These are phyloP conservation scores for Podospora pseudocomata DNA, from an alignment of 495 filamentous ascomycete species.

Conservation along the genomic window DNA sequence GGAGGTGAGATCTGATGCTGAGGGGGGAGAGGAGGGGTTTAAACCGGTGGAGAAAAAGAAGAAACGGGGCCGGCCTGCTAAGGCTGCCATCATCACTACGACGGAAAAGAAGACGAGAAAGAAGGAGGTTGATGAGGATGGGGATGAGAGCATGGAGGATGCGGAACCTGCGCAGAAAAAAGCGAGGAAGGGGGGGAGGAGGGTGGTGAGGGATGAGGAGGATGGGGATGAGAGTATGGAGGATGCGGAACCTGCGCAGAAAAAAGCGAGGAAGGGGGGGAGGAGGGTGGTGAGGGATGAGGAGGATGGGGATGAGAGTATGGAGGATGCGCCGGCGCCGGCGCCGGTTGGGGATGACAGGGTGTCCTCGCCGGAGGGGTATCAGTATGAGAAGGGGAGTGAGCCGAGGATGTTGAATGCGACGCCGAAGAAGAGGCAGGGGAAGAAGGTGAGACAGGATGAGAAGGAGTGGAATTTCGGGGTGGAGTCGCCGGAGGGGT, in stretches of 20 bases:
- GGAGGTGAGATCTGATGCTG: background rate
- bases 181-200: constrained; percentile 36
- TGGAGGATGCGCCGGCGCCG: constrained; percentile 37
- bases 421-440: no score
- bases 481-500: constrained; percentile 3
- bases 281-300: constrained; percentile 38
- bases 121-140: constrained; percentile 27
- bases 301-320: constrained; percentile 43
- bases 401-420: no score
- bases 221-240: constrained; percentile 44
- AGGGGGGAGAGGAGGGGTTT: constrained; percentile 28
- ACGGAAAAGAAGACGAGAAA: constrained; percentile 29
- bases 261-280: constrained; percentile 42
- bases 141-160: constrained; percentile 30
- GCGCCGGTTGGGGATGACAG: constrained; percentile 14
- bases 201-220: constrained; percentile 37
- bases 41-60: background rate
- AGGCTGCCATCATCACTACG: constrained; percentile 15
- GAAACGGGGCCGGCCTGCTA: background rate
- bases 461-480: background rate
- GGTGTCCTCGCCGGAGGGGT: constrained; percentile 3
- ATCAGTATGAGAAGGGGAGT: no score
- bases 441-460: no score
- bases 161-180: constrained; percentile 55
- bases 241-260: constrained; percentile 51